These are phyloP conservation scores for Penicillium sp. DNA, from an alignment of 2,329 filamentous ascomycete genomes.

Conservation along the genomic window DNA sequence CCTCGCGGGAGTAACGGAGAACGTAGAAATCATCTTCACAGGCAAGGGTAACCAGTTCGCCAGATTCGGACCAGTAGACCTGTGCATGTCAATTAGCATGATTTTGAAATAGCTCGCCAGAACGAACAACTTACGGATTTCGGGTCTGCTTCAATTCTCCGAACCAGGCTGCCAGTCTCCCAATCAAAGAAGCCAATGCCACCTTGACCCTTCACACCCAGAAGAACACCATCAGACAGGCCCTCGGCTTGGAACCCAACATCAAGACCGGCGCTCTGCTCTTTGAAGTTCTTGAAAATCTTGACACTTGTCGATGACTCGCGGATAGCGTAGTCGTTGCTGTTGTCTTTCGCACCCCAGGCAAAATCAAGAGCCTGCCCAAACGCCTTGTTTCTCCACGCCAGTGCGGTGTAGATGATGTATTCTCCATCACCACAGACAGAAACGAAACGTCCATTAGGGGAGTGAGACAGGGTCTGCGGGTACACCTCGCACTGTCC, in stretches of 20 bases:
- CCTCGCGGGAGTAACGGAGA: constrained; percentile 84
- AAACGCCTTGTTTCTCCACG: constrained; percentile 96
- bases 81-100: constrained; percentile 34
- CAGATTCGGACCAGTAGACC: constrained; percentile 97
- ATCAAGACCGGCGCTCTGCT: constrained; percentile 83
- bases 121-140: constrained; percentile 50
- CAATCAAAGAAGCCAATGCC: constrained; percentile 97
- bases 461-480: constrained; percentile 90
- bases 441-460: constrained; percentile 86
- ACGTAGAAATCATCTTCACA: constrained; percentile 97
- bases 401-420: constrained; percentile 96
- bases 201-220: constrained; percentile 92
- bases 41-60: constrained; percentile 86
- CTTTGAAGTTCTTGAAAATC: constrained; percentile 96
- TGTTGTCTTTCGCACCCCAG: constrained; percentile 96
- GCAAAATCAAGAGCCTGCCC: constrained; percentile 94
- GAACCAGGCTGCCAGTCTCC: constrained; percentile 82
- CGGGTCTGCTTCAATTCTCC: constrained; percentile 81
- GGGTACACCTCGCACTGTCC: constrained; percentile 97
- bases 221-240: constrained; percentile 79
- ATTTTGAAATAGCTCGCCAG: constrained; percentile 7
- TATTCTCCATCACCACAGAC: constrained; percentile 97
- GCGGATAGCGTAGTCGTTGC: constrained; percentile 96
- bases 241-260: constrained; percentile 95
- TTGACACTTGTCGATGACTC: constrained; percentile 94